These are phyloP conservation scores for Mycena crocata DNA, from an alignment of 768 basidiomycete genomes.

Conservation along the genomic window DNA sequence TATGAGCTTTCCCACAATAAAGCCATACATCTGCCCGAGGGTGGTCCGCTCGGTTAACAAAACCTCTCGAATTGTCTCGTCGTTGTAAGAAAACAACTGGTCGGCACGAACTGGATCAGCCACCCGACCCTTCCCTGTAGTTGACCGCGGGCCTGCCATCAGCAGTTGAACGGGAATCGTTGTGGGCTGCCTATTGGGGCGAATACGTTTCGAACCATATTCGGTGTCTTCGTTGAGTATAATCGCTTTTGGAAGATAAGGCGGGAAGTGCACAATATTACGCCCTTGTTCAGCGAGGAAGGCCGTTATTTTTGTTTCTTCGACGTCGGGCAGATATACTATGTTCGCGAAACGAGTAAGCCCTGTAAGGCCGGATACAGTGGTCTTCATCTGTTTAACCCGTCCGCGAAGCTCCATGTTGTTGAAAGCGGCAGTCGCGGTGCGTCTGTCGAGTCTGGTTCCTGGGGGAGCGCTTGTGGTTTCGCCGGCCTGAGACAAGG, in stretches of 20 bases:
- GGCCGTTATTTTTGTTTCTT: conserved; percentile 62
- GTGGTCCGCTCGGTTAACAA: conserved; percentile 79
- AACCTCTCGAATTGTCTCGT: conserved; percentile 65
- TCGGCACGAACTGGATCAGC: conserved; percentile 56
- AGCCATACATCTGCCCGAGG: conserved; percentile 81
- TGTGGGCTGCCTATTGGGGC: conserved; percentile 36
- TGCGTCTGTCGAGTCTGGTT: conserved; percentile 79
- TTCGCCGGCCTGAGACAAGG: conserved; percentile 69
- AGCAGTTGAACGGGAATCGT: conserved; percentile 57
- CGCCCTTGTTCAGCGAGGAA: conserved; percentile 71
- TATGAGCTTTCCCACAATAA: conserved; percentile 71
- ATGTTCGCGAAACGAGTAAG: conserved; percentile 69
- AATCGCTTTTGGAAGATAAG: conserved; percentile 44
- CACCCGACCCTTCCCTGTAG: conserved; percentile 57
- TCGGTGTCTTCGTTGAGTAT: conserved; percentile 67
- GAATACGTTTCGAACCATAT: conserved; percentile 55
- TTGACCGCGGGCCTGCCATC: conserved; percentile 48
- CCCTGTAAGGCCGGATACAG: conserved; percentile 69
- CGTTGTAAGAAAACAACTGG: conserved; percentile 66
- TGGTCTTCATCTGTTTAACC: conserved; percentile 77
- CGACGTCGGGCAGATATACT: conserved; percentile 70
- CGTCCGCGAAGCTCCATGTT: conserved; percentile 73
- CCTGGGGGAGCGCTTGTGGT: conserved; percentile 77
- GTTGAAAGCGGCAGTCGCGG: conserved; percentile 68
- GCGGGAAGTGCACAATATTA: conserved; percentile 43